Evolutionary conservation across 495 filamentous ascomycete species (phyloP), one percentile per base, ranked within the genome.

Genomic region (Neurospora sp.): DNA sequence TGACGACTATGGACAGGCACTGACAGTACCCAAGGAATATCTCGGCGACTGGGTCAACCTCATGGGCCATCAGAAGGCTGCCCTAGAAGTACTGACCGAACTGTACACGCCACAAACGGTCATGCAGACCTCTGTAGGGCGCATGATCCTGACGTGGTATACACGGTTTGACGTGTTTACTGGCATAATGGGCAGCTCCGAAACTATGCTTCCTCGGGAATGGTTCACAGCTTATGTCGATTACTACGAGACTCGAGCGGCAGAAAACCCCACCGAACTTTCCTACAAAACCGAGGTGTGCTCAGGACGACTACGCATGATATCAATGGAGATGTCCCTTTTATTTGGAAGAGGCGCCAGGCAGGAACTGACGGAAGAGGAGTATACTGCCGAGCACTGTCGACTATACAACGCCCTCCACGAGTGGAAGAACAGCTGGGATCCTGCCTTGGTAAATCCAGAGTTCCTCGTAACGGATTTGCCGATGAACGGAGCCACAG

Each of bases 41-140:
- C 87, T 97, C 71, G 96, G 96, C 10, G 96, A 99, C 78, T 98
- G 93, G 93, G 88, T 93, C 70, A 97, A 95, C 77, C 85, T 98
- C 59, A 88, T 95, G 78, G 91, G 93, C 40, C 96, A 99, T 81
- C 94, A 97, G 80, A 94, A 90, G 80, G 96, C 95, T 7, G 95
- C 96, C 2, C 88, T 92, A 77, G 87, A 92, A 70, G 87, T 99
- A 74, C 84, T 99, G 59, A 91, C 87, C 4, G 86, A 92, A 74
- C 80, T 97, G 1, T 91, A 92, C 74, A 93, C 91, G 1, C 93
- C 94, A 2, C 84, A 94, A 71, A 90, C 92, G 0, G 89, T 92
- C 31, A 91, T 91, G 82, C 83, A 91, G 74, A 88, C 88, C 39
- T 84, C 90, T 39, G 85, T 91, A 27, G 88, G 89, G 65, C 90